These are phyloP conservation scores for Aspergillus novoparasiticus DNA, from an alignment of 2,329 filamentous ascomycete species.

Conservation along the genomic window DNA sequence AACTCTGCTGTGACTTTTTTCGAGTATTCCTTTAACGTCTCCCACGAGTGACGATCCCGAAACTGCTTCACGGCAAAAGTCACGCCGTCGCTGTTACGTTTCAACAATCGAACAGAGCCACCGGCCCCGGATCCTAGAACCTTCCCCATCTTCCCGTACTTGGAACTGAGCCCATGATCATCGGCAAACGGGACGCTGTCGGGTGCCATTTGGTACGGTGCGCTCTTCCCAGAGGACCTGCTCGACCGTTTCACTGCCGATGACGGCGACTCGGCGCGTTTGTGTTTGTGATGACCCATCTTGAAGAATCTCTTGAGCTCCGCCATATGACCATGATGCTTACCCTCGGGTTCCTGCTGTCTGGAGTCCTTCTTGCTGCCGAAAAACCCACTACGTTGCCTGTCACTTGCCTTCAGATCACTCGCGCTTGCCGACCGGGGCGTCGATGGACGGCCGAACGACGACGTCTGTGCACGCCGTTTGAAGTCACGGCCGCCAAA, in stretches of 20 bases:
- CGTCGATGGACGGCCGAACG: conserved; percentile 44
- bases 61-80: conserved; percentile 99
- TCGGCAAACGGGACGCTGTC: conserved; percentile 80
- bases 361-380: conserved; percentile 56
- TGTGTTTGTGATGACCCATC: conserved; percentile 65
- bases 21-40: conserved; percentile 91
- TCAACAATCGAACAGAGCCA: conserved; percentile 92
- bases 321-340: conserved; percentile 76
- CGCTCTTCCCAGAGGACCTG: conserved; percentile 56
- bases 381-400: conserved; percentile 59
- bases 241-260: conserved; percentile 60
- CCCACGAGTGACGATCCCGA: conserved; percentile 85
- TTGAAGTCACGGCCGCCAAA: conserved; percentile 76
- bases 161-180: conserved; percentile 85
- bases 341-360: conserved; percentile 51
- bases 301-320: conserved; percentile 97
- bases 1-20: conserved; percentile 99
- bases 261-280: conserved; percentile 63
- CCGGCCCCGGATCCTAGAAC: conserved; percentile 92
- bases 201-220: conserved; percentile 54
- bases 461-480: conserved; percentile 59
- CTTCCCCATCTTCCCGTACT: conserved; percentile 94
- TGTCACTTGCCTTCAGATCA: conserved; percentile 50
- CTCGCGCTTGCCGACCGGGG: conserved; percentile 51
- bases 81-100: conserved; percentile 84